phyloP scores from a whole-genome alignment of 495 filamentous ascomycete species.

The Hypoxylon crocopeplum region DNA sequence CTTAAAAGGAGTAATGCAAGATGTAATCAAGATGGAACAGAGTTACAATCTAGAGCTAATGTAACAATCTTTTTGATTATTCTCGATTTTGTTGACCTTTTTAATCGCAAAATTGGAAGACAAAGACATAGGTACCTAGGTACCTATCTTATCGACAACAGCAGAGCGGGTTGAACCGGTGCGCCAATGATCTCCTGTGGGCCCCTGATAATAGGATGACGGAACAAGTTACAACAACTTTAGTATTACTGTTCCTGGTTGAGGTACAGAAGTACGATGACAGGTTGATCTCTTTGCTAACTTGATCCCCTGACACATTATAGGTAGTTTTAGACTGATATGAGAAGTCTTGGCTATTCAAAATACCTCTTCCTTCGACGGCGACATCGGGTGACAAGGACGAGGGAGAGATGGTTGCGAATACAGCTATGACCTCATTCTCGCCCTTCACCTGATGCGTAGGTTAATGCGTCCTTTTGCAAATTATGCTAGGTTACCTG shows the following conservation, averaged over 20 bases:
- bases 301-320: conserved; percentile 8
- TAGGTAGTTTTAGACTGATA: neutral
- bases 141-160: conserved; percentile 20
- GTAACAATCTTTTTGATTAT: neutral
- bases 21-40: neutral
- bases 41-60: neutral
- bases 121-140: conserved; percentile 2
- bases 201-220: conserved; percentile 27
- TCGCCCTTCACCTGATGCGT: too few species aligned
- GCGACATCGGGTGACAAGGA: conserved; percentile 10
- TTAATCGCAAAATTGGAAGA: too few species aligned
- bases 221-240: neutral
- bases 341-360: conserved; percentile 19
- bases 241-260: conserved; percentile 1
- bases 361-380: conserved; percentile 15
- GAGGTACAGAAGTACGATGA: neutral
- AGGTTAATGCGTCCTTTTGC: too few species aligned
- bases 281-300: conserved; percentile 11
- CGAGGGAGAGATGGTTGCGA: neutral
- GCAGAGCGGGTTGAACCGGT: conserved; percentile 15
- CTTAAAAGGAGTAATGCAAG: neutral
- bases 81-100: too few species aligned
- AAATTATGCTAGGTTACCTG: too few species aligned
- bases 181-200: conserved; percentile 22
- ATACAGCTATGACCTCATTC: too few species aligned